Base-by-base conservation (phyloP, 805 yeast species). In the Dipodascopsis uninucleata region DNA sequence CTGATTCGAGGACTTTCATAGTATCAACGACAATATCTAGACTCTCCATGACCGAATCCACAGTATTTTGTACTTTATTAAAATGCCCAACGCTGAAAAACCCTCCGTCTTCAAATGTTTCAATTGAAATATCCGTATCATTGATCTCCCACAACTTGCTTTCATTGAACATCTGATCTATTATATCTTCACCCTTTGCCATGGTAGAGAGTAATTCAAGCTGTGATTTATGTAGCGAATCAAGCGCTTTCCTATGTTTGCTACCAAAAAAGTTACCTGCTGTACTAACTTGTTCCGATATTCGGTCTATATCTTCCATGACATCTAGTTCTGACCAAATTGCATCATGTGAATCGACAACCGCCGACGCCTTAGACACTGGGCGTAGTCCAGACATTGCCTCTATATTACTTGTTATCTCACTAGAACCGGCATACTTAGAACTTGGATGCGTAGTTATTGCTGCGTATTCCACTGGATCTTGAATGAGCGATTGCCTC, bases 261-360 rank as follows among this genome's bases (percentile, higher is more conserved):
- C 55, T 42, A 4, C 73, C 71, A 40, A 70, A 63, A 42, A 69
- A 68, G 33, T 68, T 64, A 18, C 64, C 63, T 23, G 43, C 55
- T 20, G 35, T 26, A 8, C 37, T 39, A 10, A 65, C 65, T 17
- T 59, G 54, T n/a, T 52, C 58, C 2, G 85, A 78, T 69, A 82
- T 71, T 40, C 70, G 71, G 45, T 76, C 75, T 5, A 87, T 93
- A 52, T 85, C 95, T 53, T 86, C 89, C 51, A 90, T 70, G 0
- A 85, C 82, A 57, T 85, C 95, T 39, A 88, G 80, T 55, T 86
- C 94, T 5, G 90, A 81, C 95, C 95, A 89, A 36, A 85, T 70
- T 58, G 75, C 74, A 63, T 85, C 95, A 65, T 81, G 88, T 49
- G 76, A 69, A 42, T 84, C 80, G 7, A 39, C 46, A 1, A 39